Conservation (phyloP, 805 yeast genomes). For the Kodamaea lidongshanica region DNA sequence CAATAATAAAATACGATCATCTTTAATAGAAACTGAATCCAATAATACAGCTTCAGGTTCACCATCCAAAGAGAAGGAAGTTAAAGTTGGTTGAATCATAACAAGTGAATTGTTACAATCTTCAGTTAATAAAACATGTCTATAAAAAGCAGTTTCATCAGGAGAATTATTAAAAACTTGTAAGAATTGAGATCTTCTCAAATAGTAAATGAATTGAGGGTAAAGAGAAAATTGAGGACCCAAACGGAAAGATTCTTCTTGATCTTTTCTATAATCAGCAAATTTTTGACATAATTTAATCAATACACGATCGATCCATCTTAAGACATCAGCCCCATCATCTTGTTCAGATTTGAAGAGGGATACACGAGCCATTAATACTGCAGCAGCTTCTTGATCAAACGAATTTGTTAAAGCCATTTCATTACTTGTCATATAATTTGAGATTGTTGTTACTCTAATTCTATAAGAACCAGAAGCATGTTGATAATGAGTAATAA, state of each 20-base stretch:
- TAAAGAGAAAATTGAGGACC: constrained; percentile 78
- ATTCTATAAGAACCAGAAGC: constrained; percentile 85
- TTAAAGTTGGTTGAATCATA: constrained; percentile 96
- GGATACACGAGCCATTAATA: constrained; percentile 84
- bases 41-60: constrained; percentile 90
- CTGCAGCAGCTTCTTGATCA: constrained; percentile 98
- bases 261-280: constrained; percentile 89
- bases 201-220: constrained; percentile 93
- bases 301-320: constrained; percentile 92
- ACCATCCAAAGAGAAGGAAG: constrained; percentile 66
- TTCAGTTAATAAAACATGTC: constrained; percentile 86
- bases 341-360: constrained; percentile 73
- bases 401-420: constrained; percentile 55
- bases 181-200: constrained; percentile 92
- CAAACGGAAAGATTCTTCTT: constrained; percentile 72
- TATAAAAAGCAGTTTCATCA: constrained; percentile 95
- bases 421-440: constrained; percentile 48
- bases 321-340: constrained; percentile 85
- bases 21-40: constrained; percentile 88
- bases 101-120: constrained; percentile 88
- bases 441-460: constrained; percentile 80
- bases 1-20: constrained; percentile 77
- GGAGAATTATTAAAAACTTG: constrained; percentile 98
- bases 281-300: constrained; percentile 86
- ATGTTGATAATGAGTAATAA: constrained; percentile 89